Conservation (phyloP, 306 rosid species). For the Comarum palustre region DNA sequence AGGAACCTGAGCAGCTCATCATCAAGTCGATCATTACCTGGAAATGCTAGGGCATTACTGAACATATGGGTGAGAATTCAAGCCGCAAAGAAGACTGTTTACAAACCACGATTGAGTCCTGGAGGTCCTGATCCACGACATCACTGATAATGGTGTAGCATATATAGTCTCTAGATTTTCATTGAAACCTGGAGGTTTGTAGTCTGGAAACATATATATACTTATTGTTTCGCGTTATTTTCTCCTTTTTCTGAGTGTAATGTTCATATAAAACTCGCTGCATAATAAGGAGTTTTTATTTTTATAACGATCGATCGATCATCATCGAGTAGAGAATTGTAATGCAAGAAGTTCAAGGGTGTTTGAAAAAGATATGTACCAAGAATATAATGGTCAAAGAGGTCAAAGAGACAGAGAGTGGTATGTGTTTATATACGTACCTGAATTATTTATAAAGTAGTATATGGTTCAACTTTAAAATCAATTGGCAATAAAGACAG, state of each 20-base stretch:
- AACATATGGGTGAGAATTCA: constrained; percentile 8
- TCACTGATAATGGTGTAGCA: constrained; percentile 11
- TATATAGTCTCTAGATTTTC: neutral
- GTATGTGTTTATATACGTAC: too few relatives aligned
- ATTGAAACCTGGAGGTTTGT: neutral
- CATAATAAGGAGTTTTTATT: neutral
- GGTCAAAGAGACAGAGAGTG: too few relatives aligned
- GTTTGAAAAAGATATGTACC: neutral
- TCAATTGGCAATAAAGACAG: too few relatives aligned
- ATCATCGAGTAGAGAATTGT: neutral
- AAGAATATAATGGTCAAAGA: too few relatives aligned
- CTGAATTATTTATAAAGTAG: too few relatives aligned
- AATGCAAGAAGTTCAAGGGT: neutral
- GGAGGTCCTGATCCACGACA: constrained; percentile 38
- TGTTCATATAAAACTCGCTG: neutral
- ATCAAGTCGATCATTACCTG: constrained; percentile 2
- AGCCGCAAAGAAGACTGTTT: neutral
- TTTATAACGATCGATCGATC: neutral
- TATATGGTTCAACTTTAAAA: too few relatives aligned
- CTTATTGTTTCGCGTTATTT: neutral
- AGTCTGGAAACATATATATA: neutral
- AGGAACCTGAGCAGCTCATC: neutral
- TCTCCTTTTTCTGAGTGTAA: neutral
- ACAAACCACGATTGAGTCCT: constrained; percentile 16
- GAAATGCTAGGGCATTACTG: constrained; percentile 6